phyloP scores from a whole-genome alignment of 495 filamentous ascomycete species.

The Hyphodiscus hymeniophilus region DNA sequence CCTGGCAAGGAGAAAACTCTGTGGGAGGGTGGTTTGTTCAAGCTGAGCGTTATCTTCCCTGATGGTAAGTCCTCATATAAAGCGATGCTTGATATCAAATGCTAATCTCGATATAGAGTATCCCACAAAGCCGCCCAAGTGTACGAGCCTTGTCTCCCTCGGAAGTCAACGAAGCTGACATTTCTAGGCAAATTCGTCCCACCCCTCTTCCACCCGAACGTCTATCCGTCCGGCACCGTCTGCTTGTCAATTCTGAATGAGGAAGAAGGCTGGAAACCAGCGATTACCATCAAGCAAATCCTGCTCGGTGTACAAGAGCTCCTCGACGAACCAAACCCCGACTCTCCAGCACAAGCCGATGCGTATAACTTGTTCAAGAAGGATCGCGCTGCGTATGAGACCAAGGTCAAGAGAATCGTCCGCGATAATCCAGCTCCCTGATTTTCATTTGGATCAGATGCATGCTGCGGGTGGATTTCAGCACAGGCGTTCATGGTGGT shows the following conservation, averaged over 20 bases:
- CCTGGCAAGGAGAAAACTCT: conserved; percentile 93
- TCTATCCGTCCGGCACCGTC: conserved; percentile 96
- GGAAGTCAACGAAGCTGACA: conserved; percentile 11
- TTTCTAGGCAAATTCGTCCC: conserved; percentile 86
- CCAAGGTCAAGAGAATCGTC: conserved; percentile 76
- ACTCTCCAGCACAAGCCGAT: conserved; percentile 93
- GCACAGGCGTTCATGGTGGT: conserved; percentile 12
- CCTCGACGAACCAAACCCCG: conserved; percentile 92
- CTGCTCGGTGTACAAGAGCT: conserved; percentile 93
- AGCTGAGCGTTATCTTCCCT: conserved; percentile 84
- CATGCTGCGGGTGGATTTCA: conserved; percentile 7
- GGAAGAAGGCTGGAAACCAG: conserved; percentile 96
- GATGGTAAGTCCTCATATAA: conserved; percentile 63
- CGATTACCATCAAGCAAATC: conserved; percentile 97
- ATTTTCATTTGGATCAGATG: conserved; percentile 6
- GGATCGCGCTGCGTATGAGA: conserved; percentile 80
- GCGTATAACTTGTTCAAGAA: conserved; percentile 96
- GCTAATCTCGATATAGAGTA: conserved; percentile 79
- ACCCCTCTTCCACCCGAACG: conserved; percentile 96
- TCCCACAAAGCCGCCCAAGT: conserved; percentile 97
- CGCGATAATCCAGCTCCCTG: conserved; percentile 72
- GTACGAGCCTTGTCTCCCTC: conserved; percentile 41
- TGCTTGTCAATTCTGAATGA: conserved; percentile 98
- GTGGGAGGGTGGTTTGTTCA: conserved; percentile 95
- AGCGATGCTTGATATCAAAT: too few relatives aligned